Conservation (phyloP, 1,139 yeast species). For the Candida smagusa region DNA sequence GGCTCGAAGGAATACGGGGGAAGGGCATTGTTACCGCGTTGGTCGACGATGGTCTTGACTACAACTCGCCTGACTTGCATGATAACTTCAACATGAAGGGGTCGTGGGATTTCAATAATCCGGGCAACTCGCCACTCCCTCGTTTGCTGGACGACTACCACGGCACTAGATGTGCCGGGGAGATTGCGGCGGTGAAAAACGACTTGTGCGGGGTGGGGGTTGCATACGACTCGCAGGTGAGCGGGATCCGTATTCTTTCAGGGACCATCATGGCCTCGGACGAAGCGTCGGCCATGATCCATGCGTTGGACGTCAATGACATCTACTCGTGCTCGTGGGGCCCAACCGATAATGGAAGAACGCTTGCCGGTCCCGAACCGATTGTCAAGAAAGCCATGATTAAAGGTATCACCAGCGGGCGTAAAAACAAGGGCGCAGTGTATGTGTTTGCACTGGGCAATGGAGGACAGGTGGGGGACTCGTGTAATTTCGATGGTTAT, state of each 20-base stretch:
- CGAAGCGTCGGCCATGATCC: constrained; percentile 85
- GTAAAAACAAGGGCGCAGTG: constrained; percentile 77
- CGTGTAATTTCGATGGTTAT: constrained; percentile 96
- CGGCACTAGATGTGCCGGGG: constrained; percentile 98
- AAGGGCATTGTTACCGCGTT: constrained; percentile 79
- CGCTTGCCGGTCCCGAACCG: constrained; percentile 80
- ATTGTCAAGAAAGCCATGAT: constrained; percentile 78
- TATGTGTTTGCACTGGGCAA: constrained; percentile 97
- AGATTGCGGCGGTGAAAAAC: constrained; percentile 87
- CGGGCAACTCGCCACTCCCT: constrained; percentile 75
- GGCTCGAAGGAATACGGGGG: constrained; percentile 84
- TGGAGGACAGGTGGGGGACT: constrained; percentile 80
- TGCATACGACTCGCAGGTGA: constrained; percentile 79
- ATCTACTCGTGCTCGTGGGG: constrained; percentile 99
- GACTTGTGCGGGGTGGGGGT: constrained; percentile 93
- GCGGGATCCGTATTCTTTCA: constrained; percentile 87
- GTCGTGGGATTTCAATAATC: constrained; percentile 86
- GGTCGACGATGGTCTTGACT: constrained; percentile 93
- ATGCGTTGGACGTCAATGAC: constrained; percentile 77
- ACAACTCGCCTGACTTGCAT: constrained; percentile 66
- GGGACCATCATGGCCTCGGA: constrained; percentile 78
- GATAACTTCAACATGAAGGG: constrained; percentile 75
- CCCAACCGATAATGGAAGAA: constrained; percentile 87
- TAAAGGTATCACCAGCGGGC: constrained; percentile 82
- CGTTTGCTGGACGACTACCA: constrained; percentile 81